Conservation (phyloP, 345 rosid species). For the Adansonia digitata region DNA sequence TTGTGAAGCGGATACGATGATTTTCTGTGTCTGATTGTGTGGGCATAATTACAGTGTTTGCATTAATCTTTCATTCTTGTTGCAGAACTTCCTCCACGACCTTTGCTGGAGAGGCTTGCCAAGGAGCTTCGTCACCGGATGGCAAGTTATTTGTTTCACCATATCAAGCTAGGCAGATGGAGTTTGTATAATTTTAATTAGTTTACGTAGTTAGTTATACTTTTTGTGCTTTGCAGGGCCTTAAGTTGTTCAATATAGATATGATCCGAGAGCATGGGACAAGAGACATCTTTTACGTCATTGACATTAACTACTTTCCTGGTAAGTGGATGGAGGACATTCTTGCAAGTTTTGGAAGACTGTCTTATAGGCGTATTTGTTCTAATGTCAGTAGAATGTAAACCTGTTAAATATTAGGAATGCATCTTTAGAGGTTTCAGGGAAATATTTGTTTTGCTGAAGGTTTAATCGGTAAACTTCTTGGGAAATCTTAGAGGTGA, state of each 20-base stretch:
- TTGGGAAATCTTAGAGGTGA: neutral
- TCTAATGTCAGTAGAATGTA: neutral
- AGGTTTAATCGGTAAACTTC: neutral
- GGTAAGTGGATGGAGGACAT: constrained; percentile 39
- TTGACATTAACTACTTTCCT: constrained; percentile 94
- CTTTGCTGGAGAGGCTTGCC: constrained; percentile 71
- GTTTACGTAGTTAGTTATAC: neutral
- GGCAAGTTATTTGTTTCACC: constrained; percentile 31
- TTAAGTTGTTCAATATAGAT: constrained; percentile 76
- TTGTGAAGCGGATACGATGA: neutral
- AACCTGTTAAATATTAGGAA: too few relatives aligned
- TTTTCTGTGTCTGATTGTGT: neutral
- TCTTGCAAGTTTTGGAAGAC: neutral
- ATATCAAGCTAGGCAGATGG: constrained; percentile 6
- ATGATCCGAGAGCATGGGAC: constrained; percentile 80
- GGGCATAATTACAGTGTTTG: neutral
- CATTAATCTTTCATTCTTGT: constrained; percentile 15
- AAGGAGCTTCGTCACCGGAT: constrained; percentile 61
- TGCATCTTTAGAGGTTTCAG: neutral
- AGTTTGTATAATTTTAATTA: neutral
- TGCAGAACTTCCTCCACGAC: constrained; percentile 85
- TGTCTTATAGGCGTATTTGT: neutral
- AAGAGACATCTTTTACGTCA: constrained; percentile 65
- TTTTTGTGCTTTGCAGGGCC: constrained; percentile 44
- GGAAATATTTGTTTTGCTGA: neutral